These are phyloP conservation scores for Wallacemonas sp. DNA, from an alignment of 208 protist genomes.

Conservation along the genomic window DNA sequence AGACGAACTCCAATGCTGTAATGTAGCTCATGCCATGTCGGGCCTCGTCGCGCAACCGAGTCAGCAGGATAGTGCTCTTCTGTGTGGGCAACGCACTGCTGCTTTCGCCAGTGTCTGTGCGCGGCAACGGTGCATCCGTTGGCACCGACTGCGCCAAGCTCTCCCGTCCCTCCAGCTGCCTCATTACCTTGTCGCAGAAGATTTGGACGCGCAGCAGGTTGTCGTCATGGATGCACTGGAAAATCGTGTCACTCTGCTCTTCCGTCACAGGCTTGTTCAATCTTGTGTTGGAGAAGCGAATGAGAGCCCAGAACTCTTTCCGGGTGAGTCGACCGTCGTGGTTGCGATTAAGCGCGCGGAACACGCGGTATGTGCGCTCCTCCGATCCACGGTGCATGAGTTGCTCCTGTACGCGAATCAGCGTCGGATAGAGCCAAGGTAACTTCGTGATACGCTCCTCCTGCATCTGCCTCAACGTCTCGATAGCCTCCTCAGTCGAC, in stretches of 20 bases:
- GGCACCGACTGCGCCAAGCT: neutral
- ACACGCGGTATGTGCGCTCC: slow-evolving; percentile 34
- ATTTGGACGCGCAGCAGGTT: slow-evolving; percentile 21
- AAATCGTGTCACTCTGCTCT: slow-evolving; percentile 26
- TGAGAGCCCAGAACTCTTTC: slow-evolving; percentile 47
- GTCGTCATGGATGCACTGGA: slow-evolving; percentile 36
- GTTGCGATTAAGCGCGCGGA: slow-evolving; percentile 46
- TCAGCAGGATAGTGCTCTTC: neutral
- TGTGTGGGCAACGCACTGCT: no score
- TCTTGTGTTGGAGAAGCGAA: slow-evolving; percentile 50
- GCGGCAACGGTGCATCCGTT: neutral
- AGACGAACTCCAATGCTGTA: slow-evolving; percentile 4
- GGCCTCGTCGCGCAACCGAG: neutral
- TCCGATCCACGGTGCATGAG: slow-evolving; percentile 36
- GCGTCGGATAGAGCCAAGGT: slow-evolving; percentile 61
- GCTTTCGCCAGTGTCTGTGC: no score
- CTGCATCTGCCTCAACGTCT: neutral
- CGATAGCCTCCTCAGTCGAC: neutral
- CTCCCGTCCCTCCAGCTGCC: neutral
- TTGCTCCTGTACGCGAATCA: slow-evolving; percentile 56
- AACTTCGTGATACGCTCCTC: slow-evolving; percentile 8
- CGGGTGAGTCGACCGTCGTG: slow-evolving; percentile 45
- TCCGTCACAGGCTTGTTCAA: slow-evolving; percentile 43
- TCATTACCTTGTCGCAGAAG: neutral
- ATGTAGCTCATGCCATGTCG: neutral